Percentiles rank a stretch among this genome's conserved stretches.
Conservation (phyloP, 2,329 filamentous ascomycete species). For the Phaeophleospora eucalypticola region DNA sequence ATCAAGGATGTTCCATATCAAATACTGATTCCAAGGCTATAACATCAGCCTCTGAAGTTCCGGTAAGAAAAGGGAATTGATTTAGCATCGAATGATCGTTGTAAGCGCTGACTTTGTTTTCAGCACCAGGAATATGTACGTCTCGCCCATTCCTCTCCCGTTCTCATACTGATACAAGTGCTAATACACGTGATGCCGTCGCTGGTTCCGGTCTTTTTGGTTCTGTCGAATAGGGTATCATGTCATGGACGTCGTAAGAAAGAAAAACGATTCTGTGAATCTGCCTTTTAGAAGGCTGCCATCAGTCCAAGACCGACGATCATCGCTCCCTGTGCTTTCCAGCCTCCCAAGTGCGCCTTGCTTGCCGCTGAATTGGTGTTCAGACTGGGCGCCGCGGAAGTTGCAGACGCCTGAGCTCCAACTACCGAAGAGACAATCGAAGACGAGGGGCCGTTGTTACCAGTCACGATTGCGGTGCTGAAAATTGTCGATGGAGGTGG, state of each 20-base stretch:
- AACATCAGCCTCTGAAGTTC: too few relatives aligned
- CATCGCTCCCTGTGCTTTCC: background rate
- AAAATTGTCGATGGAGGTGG: background rate
- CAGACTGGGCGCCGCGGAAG: background rate
- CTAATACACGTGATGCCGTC: too few relatives aligned
- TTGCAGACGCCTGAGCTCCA: background rate
- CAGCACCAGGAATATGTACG: too few relatives aligned
- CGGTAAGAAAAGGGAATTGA: too few relatives aligned
- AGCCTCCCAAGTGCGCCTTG: background rate
- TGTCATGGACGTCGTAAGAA: background rate
- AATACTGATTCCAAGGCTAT: too few relatives aligned
- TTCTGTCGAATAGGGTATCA: background rate
- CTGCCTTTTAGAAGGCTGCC: background rate
- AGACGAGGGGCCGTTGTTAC: background rate
- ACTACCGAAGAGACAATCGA: background rate
- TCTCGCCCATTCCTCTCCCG: too few relatives aligned
- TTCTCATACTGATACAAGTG: too few relatives aligned
- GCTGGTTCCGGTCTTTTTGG: too few relatives aligned
- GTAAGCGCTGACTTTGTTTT: too few relatives aligned
- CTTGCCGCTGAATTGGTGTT: slow-evolving; percentile 1
- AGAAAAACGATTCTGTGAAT: background rate
- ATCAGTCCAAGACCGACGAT: background rate
- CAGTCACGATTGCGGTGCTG: background rate
- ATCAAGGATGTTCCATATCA: too few relatives aligned
- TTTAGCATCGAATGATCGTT: too few relatives aligned